Evolutionary conservation across 176 grass and related monocot genomes (phyloP).

Genomic region (Juncus effusus): DNA sequence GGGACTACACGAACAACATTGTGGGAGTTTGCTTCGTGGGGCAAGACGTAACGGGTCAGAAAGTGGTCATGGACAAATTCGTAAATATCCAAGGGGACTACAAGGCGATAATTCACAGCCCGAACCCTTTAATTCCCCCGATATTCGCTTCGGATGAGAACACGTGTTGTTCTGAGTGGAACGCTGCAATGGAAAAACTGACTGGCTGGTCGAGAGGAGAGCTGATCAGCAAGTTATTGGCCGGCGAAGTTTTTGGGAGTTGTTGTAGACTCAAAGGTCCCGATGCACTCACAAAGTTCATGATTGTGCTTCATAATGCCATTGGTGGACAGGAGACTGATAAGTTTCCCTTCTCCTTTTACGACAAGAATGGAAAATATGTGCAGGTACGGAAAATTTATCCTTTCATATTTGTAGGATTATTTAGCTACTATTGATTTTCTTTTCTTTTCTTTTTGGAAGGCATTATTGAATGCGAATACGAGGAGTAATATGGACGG

Average conservation of each 20-base stretch:
- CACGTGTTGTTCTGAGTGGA: slow-evolving; percentile 95
- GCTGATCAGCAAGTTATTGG: slow-evolving; percentile 71
- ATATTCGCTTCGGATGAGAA: slow-evolving; percentile 99
- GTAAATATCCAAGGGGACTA: slow-evolving; percentile 98
- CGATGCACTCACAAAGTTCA: slow-evolving; percentile 92
- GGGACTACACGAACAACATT: slow-evolving; percentile 75
- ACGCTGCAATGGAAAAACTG: slow-evolving; percentile 92
- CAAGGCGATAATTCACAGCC: slow-evolving; percentile 89
- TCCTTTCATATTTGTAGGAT: background rate
- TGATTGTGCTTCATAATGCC: slow-evolving; percentile 86
- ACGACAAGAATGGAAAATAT: slow-evolving; percentile 87
- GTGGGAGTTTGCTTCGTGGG: slow-evolving; percentile 87
- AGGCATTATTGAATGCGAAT: slow-evolving; percentile 77
- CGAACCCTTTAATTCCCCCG: slow-evolving; percentile 88
- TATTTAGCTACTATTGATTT: slow-evolving; percentile 1
- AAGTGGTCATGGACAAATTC: slow-evolving; percentile 98
- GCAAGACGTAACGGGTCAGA: slow-evolving; percentile 87
- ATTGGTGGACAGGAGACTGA: slow-evolving; percentile 82
- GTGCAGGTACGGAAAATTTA: slow-evolving; percentile 38
- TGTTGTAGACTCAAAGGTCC: slow-evolving; percentile 77
- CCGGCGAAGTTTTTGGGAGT: slow-evolving; percentile 88
- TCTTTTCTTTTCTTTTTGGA: slow-evolving; percentile 1
- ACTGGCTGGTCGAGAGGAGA: slow-evolving; percentile 86
- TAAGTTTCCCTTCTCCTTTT: slow-evolving; percentile 89
- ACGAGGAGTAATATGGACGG: slow-evolving; percentile 79